phyloP scores from a whole-genome alignment of 1,284 basidiomycete species.

The Singerocomus rubriflavus region DNA sequence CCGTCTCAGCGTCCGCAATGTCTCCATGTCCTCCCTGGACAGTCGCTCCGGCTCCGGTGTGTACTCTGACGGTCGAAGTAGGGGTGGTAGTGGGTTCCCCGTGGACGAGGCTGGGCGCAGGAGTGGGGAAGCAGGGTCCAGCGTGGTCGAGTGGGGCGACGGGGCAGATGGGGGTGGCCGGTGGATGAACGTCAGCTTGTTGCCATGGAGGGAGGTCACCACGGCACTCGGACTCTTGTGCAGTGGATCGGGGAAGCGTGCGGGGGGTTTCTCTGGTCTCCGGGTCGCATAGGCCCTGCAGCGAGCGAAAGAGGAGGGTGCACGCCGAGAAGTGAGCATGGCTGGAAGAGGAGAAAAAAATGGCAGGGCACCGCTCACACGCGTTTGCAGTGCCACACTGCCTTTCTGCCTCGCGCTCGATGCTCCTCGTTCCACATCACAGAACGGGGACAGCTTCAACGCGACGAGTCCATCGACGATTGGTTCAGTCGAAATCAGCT shows the following conservation, averaged over 20 bases:
- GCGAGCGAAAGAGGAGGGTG: not conserved
- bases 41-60: slow-evolving; percentile 38
- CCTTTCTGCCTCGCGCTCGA: not conserved
- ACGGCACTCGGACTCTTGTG: slow-evolving; percentile 52
- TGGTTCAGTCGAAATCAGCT: slow-evolving; percentile 1
- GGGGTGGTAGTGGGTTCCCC: slow-evolving; percentile 39
- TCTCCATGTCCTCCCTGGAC: slow-evolving; percentile 50
- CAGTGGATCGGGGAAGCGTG: slow-evolving; percentile 64
- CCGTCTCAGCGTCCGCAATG: slow-evolving; percentile 55
- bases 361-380: not conserved
- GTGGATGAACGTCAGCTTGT: slow-evolving; percentile 69
- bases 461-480: not conserved
- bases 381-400: slow-evolving; percentile 1
- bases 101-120: slow-evolving; percentile 39
- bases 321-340: slow-evolving; percentile 24
- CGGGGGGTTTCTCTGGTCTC: slow-evolving; percentile 52
- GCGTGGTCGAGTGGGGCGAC: slow-evolving; percentile 65
- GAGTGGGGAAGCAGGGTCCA: slow-evolving; percentile 65
- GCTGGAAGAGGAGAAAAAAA: not conserved
- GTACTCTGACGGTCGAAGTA: slow-evolving; percentile 42
- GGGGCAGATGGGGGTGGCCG: slow-evolving; percentile 72
- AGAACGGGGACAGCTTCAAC: slow-evolving; percentile 7
- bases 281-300: slow-evolving; percentile 42
- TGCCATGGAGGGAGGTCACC: slow-evolving; percentile 53
- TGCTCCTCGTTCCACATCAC: slow-evolving; percentile 6